These are phyloP conservation scores for Tetrahymena malaccensis DNA, from an alignment of 73 alveolate genomes.

Conservation along the genomic window DNA sequence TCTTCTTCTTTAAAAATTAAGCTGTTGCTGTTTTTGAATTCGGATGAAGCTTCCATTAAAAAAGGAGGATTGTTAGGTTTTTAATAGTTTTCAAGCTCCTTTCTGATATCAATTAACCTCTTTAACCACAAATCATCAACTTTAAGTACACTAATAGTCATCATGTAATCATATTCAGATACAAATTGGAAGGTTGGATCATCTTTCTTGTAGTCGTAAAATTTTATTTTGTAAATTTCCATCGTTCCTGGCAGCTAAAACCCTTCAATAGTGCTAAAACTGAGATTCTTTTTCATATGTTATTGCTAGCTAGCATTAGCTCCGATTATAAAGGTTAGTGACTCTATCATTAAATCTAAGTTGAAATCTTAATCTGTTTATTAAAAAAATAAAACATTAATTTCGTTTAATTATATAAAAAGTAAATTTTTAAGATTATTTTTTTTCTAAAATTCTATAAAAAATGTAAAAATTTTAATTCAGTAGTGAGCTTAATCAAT, in stretches of 20 bases:
- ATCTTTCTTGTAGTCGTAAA: neutral
- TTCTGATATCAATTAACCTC: neutral
- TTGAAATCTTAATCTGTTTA: neutral
- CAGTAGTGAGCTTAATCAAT: too few relatives aligned
- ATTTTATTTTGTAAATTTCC: neutral
- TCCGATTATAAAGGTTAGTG: neutral
- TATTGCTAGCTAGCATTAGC: neutral
- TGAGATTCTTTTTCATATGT: neutral
- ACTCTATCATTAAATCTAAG: neutral
- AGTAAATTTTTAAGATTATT: too few relatives aligned
- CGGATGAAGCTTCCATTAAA: neutral
- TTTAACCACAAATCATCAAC: neutral
- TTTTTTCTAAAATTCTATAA: too few relatives aligned
- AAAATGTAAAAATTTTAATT: too few relatives aligned
- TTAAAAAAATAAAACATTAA: neutral
- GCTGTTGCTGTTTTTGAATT: neutral
- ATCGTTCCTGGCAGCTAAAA: neutral
- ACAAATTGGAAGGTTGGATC: neutral
- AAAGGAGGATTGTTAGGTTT: neutral
- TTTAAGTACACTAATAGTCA: neutral
- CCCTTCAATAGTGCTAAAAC: neutral
- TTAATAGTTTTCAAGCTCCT: neutral
- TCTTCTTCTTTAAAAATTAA: neutral
- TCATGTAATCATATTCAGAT: neutral
- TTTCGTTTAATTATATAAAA: neutral